phyloP scores from a whole-genome alignment of 441 rosid genomes.

The Brassica balearica region DNA sequence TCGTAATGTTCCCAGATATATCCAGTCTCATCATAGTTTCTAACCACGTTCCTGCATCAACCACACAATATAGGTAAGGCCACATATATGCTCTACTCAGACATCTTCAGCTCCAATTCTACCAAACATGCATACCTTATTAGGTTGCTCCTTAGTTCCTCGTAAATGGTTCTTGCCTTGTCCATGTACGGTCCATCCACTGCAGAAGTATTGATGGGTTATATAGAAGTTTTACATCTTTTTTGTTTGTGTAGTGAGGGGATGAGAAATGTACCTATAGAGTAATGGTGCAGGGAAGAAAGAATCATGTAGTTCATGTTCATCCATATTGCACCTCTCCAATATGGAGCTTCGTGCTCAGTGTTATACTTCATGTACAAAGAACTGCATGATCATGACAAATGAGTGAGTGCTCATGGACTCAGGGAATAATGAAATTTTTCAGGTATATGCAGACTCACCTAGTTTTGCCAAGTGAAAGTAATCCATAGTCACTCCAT shows the following conservation, averaged over 20 bases:
- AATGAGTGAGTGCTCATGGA: neutral
- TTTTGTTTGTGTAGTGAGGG: neutral
- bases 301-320: slow-evolving; percentile 94
- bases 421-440: neutral
- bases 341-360: slow-evolving; percentile 91
- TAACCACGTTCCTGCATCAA: slow-evolving; percentile 75
- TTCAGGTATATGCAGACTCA: slow-evolving; percentile 33
- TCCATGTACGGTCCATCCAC: slow-evolving; percentile 81
- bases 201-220: slow-evolving; percentile 45
- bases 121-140: slow-evolving; percentile 57
- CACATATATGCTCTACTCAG: neutral
- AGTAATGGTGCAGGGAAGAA: slow-evolving; percentile 85
- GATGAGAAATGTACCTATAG: slow-evolving; percentile 47
- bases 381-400: slow-evolving; percentile 59
- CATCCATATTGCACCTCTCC: slow-evolving; percentile 99
- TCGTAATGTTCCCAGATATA: slow-evolving; percentile 95
- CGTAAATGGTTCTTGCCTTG: slow-evolving; percentile 65
- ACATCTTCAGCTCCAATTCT: slow-evolving; percentile 20
- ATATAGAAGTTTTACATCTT: neutral
- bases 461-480: slow-evolving; percentile 95
- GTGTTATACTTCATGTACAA: slow-evolving; percentile 93
- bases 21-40: slow-evolving; percentile 77
- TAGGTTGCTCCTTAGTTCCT: slow-evolving; percentile 73
- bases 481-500: slow-evolving; percentile 92
- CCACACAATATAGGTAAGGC: neutral